These are phyloP conservation scores for Populus nigra DNA, from an alignment of 345 rosid genomes.

Conservation along the genomic window DNA sequence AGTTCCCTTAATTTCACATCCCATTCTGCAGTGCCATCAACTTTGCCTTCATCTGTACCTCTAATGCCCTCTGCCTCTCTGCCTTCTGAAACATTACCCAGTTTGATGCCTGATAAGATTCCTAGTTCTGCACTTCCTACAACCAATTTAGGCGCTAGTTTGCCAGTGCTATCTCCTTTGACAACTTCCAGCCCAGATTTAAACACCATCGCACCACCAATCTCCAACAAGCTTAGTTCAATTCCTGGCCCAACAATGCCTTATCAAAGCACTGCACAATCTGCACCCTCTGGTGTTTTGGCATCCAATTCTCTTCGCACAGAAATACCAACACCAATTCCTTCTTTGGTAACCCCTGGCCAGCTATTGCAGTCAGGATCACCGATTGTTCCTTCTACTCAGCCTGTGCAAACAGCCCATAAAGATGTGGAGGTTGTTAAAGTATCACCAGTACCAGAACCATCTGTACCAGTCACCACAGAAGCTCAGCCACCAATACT, in stretches of 20 bases:
- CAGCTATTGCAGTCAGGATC: slow-evolving; percentile 65
- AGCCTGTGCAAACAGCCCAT: slow-evolving; percentile 45
- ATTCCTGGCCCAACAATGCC: slow-evolving; percentile 45
- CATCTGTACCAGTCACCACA: slow-evolving; percentile 41
- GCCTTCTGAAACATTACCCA: slow-evolving; percentile 56
- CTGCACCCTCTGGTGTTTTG: slow-evolving; percentile 40
- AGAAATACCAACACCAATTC: slow-evolving; percentile 50
- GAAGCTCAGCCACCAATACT: slow-evolving; percentile 78
- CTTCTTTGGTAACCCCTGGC: slow-evolving; percentile 67
- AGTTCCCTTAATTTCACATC: slow-evolving; percentile 39
- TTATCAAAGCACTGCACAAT: slow-evolving; percentile 42
- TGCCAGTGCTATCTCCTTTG: slow-evolving; percentile 51
- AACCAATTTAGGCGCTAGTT: slow-evolving; percentile 37
- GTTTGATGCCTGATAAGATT: slow-evolving; percentile 46
- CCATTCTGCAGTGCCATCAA: slow-evolving; percentile 40
- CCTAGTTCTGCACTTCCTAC: slow-evolving; percentile 45
- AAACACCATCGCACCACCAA: slow-evolving; percentile 38
- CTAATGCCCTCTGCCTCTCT: slow-evolving; percentile 46
- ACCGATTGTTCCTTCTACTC: slow-evolving; percentile 36
- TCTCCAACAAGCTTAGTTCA: slow-evolving; percentile 44
- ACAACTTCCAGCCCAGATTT: slow-evolving; percentile 47
- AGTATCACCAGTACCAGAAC: slow-evolving; percentile 49
- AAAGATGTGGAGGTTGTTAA: slow-evolving; percentile 75
- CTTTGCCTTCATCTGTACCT: slow-evolving; percentile 39
- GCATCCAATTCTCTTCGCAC: slow-evolving; percentile 42